Conservation (phyloP, 164 flowering plant genomes). For the Dillenia suffruticosa region DNA sequence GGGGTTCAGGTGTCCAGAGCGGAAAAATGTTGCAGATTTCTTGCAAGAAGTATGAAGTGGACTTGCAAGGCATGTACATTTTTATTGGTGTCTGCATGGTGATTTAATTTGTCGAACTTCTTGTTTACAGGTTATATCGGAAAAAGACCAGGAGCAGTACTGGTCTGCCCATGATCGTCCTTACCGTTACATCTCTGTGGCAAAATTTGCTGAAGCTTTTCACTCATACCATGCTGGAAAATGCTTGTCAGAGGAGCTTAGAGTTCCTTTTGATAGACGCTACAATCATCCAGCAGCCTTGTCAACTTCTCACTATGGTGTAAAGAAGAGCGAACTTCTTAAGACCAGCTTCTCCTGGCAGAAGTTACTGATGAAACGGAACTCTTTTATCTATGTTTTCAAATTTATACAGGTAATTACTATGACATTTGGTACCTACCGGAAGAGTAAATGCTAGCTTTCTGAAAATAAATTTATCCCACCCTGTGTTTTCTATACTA, state of each 20-base stretch:
- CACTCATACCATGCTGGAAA: slow-evolving; percentile 56
- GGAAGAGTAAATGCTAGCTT: too few species aligned
- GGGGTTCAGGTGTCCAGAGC: slow-evolving; percentile 87
- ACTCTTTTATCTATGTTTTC: slow-evolving; percentile 85
- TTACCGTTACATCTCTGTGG: slow-evolving; percentile 63
- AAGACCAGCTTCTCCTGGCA: slow-evolving; percentile 79
- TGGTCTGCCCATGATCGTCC: slow-evolving; percentile 67
- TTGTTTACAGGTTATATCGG: slow-evolving; percentile 64
- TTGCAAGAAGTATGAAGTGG: slow-evolving; percentile 82
- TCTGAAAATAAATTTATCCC: too few species aligned
- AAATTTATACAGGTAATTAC: slow-evolving; percentile 78
- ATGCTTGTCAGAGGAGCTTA: slow-evolving; percentile 52
- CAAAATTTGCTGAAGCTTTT: slow-evolving; percentile 84
- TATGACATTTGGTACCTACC: too few species aligned
- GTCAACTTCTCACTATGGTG: slow-evolving; percentile 70
- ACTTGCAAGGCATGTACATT: slow-evolving; percentile 1
- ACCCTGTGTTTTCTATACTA: too few species aligned
- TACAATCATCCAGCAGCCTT: slow-evolving; percentile 90
- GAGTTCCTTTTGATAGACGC: slow-evolving; percentile 66
- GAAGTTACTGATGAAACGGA: slow-evolving; percentile 84
- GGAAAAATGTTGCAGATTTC: slow-evolving; percentile 97
- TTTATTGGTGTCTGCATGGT: not conserved
- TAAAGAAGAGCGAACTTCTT: slow-evolving; percentile 63
- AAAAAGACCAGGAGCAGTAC: slow-evolving; percentile 96
- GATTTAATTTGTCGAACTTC: slow-evolving; percentile 4